Base-by-base conservation (phyloP, 108 stramenopile genomes). In the Thalassiosira profunda region DNA sequence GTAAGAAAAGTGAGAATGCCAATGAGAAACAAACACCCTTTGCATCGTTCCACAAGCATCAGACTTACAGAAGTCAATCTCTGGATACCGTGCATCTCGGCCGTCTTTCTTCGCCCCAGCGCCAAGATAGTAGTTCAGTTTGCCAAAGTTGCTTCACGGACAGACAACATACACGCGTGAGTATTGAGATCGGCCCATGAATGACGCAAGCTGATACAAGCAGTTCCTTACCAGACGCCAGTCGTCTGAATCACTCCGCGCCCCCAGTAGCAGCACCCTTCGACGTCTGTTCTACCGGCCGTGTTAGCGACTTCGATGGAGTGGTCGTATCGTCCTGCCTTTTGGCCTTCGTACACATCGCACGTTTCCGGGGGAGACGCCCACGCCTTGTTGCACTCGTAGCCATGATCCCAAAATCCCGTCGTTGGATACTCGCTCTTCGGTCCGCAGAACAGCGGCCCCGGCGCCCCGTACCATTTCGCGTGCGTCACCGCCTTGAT, bases 231-330 rank as follows among this genome's bases (percentile, higher is more conserved):
- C n/a, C 47, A 48, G 5, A 48, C 47, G 2, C 47, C 47, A 48
- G 73, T 58, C 1, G 65, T 74, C n/a, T 74, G 73, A 38, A 74
- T 74, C 8, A 74, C 73, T 17, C 73, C 73, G 12, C 73, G n/a
- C 41, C 73, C 73, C 73, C 73, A 74, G 56, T 43, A 74, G 35
- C 72, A 74, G 54, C 72, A 74, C 29, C 73, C 73, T 29, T 74
- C 73, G 5, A 74, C 67, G 17, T 74, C 73, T 15, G 73, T 74
- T 20, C 65, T 45, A 0, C 63, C 63, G 18, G 49, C 63, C 2
- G 36, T 65, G 28, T 46, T 63, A 2, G 62, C 44, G 14, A 46
- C 43, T 29, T 45, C 5, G 4, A 46, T 21, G 3, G 62, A 48
- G 5, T 63, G 46, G 38, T 65, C 63, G 41, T 35, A 65, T 3